A percentile compares a stretch with the other conserved stretches of the same genome.
Conservation (phyloP, 1,284 basidiomycete genomes). For the Rhodotorula sp. region DNA sequence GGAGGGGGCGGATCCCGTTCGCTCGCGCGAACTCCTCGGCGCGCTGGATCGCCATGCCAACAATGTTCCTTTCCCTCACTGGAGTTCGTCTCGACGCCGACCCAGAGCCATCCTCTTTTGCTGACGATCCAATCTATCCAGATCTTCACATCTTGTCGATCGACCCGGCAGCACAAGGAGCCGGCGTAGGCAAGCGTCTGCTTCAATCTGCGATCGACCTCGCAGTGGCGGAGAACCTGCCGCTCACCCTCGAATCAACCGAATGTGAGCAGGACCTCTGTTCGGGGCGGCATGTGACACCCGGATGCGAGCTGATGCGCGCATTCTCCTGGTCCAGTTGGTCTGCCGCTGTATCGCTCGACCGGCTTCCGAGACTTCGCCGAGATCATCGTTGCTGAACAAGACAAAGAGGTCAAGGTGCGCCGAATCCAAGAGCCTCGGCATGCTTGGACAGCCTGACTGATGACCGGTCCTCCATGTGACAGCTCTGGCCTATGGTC, state of each 20-base stretch:
- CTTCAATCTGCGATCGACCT: neutral
- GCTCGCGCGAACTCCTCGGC: neutral
- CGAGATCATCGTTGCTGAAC: neutral
- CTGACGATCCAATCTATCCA: neutral
- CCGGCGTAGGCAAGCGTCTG: constrained; percentile 10
- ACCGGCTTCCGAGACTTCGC: neutral
- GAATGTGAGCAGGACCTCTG: constrained; percentile 4
- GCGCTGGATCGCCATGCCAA: neutral
- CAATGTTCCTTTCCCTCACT: neutral
- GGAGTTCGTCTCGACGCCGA: neutral
- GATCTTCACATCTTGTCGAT: constrained; percentile 8
- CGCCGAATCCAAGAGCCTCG: neutral
- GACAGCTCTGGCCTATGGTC: no score
- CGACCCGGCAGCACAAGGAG: constrained; percentile 6
- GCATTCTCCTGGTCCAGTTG: neutral
- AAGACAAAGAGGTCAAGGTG: constrained; percentile 4
- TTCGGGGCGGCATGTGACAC: neutral
- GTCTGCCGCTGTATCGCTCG: constrained; percentile 5
- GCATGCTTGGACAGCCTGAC: no score
- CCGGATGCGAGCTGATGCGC: neutral
- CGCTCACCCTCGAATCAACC: constrained; percentile 3
- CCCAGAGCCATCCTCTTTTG: neutral
- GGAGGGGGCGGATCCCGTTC: constrained; percentile 1
- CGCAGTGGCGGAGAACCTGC: neutral
- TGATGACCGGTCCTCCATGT: no score